phyloP scores from a whole-genome alignment of 129 eudicot genomes.

The Artemisia argyi region DNA sequence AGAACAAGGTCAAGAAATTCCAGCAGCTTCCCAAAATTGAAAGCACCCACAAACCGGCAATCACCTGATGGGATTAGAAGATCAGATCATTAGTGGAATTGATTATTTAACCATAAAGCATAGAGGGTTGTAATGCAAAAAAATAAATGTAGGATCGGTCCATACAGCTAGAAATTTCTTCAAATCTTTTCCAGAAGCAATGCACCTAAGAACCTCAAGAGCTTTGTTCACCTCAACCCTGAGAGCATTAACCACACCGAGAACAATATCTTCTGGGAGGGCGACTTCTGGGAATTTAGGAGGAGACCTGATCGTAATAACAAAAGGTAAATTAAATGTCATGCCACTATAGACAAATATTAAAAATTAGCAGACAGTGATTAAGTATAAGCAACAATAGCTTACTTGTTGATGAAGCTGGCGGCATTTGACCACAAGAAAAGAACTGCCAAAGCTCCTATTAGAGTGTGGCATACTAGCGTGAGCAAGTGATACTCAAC shows the following conservation, averaged over 20 bases:
- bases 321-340: neutral
- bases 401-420: constrained; percentile 79
- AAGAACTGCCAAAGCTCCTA: constrained; percentile 52
- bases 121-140: neutral
- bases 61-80: constrained; percentile 40
- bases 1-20: constrained; percentile 67
- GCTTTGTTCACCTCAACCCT: constrained; percentile 66
- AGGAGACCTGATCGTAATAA: constrained; percentile 50
- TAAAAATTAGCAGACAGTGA: neutral
- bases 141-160: constrained; percentile 1
- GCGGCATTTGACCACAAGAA: constrained; percentile 87
- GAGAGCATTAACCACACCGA: constrained; percentile 64
- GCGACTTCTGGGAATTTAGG: constrained; percentile 79
- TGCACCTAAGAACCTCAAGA: constrained; percentile 50
- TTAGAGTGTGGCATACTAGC: constrained; percentile 71
- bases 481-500: constrained; percentile 89
- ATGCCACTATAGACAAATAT: neutral
- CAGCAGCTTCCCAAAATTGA: constrained; percentile 67
- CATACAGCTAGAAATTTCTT: constrained; percentile 87
- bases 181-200: constrained; percentile 84
- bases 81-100: neutral
- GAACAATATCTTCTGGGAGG: constrained; percentile 67
- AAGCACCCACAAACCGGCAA: constrained; percentile 78
- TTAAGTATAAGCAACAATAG: neutral
- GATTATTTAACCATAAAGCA: neutral